These are phyloP conservation scores for Podospora pseudopauciseta DNA, from an alignment of 495 filamentous ascomycete genomes.

Conservation along the genomic window DNA sequence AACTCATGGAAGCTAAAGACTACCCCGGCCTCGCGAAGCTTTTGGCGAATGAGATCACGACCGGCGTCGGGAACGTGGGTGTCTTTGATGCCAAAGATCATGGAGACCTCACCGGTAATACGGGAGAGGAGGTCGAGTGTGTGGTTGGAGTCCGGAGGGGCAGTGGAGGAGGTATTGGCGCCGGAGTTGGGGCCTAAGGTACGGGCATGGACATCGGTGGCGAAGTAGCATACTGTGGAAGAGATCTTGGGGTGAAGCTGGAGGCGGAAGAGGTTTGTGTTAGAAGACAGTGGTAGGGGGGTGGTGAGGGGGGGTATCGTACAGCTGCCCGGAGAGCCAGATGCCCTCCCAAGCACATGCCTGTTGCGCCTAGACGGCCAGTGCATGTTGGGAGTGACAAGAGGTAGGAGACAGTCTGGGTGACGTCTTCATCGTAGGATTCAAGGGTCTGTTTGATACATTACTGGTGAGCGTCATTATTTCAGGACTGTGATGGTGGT, in stretches of 20 bases:
- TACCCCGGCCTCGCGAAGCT: constrained; percentile 70
- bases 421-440: constrained; percentile 86
- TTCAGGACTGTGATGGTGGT: not conserved
- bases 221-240: constrained; percentile 84
- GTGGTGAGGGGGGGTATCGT: constrained; percentile 13
- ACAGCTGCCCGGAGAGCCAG: constrained; percentile 76
- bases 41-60: constrained; percentile 80
- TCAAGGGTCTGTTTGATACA: constrained; percentile 59
- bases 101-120: constrained; percentile 73
- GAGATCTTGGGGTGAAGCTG: constrained; percentile 68
- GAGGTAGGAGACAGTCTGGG: constrained; percentile 68
- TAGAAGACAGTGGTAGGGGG: not conserved
- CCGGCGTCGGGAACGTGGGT: constrained; percentile 85
- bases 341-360: constrained; percentile 96
- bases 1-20: constrained; percentile 83
- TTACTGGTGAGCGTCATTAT: not conserved
- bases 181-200: constrained; percentile 57
- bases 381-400: constrained; percentile 75
- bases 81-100: constrained; percentile 91
- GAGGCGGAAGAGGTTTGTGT: not conserved
- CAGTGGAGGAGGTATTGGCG: constrained; percentile 31
- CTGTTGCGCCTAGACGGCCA: constrained; percentile 78
- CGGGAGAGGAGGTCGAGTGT: constrained; percentile 50
- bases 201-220: constrained; percentile 80
- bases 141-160: constrained; percentile 37